Conservation (phyloP, 257 asterid species). For the Salvia rosmarinus region DNA sequence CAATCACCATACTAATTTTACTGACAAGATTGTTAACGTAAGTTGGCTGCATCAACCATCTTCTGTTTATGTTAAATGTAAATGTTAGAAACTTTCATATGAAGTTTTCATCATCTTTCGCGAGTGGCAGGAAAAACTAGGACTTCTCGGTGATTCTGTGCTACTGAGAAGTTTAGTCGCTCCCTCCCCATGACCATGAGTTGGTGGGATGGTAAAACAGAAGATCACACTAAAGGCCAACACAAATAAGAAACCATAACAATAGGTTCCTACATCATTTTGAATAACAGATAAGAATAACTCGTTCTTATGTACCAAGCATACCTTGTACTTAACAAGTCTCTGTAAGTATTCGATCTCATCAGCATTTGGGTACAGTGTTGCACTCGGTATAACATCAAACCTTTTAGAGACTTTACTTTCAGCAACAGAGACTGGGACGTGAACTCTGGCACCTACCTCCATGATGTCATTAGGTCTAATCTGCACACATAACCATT, state of each 20-base stretch:
- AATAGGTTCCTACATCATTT: slow-evolving; percentile 13
- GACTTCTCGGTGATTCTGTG: not conserved
- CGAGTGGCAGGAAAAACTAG: not conserved
- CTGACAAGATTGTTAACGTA: not conserved
- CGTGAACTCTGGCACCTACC: slow-evolving; percentile 63
- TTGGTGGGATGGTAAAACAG: not conserved
- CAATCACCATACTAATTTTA: slow-evolving; percentile 23
- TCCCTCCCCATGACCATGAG: slow-evolving; percentile 1
- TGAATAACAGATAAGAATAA: not conserved
- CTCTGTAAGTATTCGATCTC: slow-evolving; percentile 85
- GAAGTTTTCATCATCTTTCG: not conserved
- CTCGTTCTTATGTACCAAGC: slow-evolving; percentile 24
- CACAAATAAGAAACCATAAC: slow-evolving; percentile 17
- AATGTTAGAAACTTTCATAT: not conserved
- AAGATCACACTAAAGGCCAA: not conserved
- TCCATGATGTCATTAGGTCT: slow-evolving; percentile 71
- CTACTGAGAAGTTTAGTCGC: not conserved
- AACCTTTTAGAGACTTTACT: slow-evolving; percentile 75
- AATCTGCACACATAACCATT: slow-evolving; percentile 52
- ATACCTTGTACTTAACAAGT: slow-evolving; percentile 84
- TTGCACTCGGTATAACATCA: slow-evolving; percentile 85
- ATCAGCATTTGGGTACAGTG: slow-evolving; percentile 88
- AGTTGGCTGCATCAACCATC: not conserved
- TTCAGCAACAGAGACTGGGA: slow-evolving; percentile 80
- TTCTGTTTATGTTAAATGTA: not conserved